These are phyloP conservation scores for Chenopodium suecicum DNA, from an alignment of 148 eudicot genomes.

Conservation along the genomic window DNA sequence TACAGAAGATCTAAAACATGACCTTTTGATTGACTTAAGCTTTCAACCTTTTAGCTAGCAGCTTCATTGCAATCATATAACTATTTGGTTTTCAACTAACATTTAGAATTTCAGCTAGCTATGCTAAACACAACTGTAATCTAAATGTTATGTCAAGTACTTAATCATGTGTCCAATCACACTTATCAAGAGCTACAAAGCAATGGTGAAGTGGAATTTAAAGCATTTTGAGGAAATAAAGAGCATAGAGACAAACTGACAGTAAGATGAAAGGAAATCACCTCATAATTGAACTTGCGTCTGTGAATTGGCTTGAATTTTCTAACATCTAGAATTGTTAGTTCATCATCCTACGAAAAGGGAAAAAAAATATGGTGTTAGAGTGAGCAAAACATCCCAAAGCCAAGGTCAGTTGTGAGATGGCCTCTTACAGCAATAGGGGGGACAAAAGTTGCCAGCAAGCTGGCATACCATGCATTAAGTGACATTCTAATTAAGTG, in stretches of 20 bases:
- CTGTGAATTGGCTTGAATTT: conserved; percentile 86
- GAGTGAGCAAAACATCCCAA: conserved; percentile 10
- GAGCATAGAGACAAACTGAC: not conserved
- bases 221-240: not conserved
- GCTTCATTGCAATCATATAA: not conserved
- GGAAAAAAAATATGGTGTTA: conserved; percentile 13
- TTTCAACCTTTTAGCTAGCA: not conserved
- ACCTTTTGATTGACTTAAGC: not conserved
- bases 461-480: conserved; percentile 2
- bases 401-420: not conserved
- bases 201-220: conserved; percentile 5
- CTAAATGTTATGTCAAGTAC: not conserved
- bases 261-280: conserved; percentile 23
- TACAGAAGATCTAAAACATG: not conserved
- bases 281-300: conserved; percentile 94
- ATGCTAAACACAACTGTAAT: too few relatives aligned
- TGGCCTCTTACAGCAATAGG: not conserved
- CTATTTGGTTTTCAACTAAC: not conserved
- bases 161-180: not conserved
- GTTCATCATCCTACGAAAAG: conserved; percentile 75
- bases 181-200: not conserved
- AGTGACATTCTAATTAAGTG: not conserved
- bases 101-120: too few relatives aligned
- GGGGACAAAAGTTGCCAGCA: not conserved
- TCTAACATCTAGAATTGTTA: conserved; percentile 93